A percentile compares a stretch with the other conserved stretches of the same genome.
phyloP scores from a whole-genome alignment of 2,329 filamentous ascomycete species.

The Acrodontium crateriforme region DNA sequence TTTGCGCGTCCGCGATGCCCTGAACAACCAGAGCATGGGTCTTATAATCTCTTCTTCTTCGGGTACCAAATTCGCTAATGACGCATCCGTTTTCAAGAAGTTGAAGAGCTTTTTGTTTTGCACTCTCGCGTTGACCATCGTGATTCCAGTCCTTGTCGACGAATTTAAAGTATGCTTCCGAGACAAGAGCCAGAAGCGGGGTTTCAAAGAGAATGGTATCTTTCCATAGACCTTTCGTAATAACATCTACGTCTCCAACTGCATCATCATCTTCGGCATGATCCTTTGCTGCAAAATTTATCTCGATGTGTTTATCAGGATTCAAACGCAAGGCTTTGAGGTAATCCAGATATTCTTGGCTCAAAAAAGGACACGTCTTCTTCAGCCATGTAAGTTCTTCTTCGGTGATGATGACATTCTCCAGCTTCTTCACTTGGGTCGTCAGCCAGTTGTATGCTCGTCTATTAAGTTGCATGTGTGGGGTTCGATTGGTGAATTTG shows the following conservation, averaged over 20 bases:
- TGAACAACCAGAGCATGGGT: constrained; percentile 86
- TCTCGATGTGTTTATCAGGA: constrained; percentile 64
- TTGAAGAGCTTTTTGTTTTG: constrained; percentile 63
- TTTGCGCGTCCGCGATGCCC: constrained; percentile 66
- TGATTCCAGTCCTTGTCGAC: constrained; percentile 89
- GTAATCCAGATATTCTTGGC: constrained; percentile 62
- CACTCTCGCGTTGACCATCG: constrained; percentile 71
- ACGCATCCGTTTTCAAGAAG: constrained; percentile 72
- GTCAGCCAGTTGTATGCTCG: constrained; percentile 75
- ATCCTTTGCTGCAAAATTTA: constrained; percentile 49
- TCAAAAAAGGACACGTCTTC: constrained; percentile 68
- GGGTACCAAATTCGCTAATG: constrained; percentile 87
- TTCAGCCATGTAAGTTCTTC: constrained; percentile 73
- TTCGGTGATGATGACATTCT: constrained; percentile 60
- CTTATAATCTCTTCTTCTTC: constrained; percentile 81
- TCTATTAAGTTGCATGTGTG: constrained; percentile 78
- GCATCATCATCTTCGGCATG: constrained; percentile 44
- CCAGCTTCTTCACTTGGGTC: constrained; percentile 71
- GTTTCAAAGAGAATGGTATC: constrained; percentile 98
- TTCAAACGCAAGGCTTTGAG: constrained; percentile 69
- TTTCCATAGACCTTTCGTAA: constrained; percentile 72
- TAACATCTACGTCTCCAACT: constrained; percentile 61
- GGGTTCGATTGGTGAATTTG: constrained; percentile 87
- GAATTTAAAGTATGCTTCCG: constrained; percentile 95
- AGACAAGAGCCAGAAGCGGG: constrained; percentile 77